Percentiles rank a stretch among this genome's conserved stretches.
Evolutionary conservation across 345 rosid genomes (phyloP).

Genomic region (Citrus sp.): DNA sequence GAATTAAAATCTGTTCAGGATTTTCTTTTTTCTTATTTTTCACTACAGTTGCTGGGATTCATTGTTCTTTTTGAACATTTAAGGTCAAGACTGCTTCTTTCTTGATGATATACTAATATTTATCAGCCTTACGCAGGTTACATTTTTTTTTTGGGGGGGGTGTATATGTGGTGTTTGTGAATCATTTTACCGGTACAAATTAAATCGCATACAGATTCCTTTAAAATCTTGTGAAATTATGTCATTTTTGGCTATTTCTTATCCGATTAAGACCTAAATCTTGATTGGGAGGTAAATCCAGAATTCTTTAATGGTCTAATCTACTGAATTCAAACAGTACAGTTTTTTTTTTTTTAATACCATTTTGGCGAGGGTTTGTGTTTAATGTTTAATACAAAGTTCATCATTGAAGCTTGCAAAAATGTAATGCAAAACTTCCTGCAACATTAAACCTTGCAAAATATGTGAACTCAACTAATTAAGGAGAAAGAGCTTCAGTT

Average conservation of each 20-base stretch:
- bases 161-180: neutral
- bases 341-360: neutral
- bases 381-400: neutral
- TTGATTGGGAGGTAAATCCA: neutral
- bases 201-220: neutral
- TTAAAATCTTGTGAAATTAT: neutral
- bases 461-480: constrained; percentile 36
- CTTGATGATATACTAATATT: neutral
- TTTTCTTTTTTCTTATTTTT: too few relatives aligned
- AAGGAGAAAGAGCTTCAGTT: constrained; percentile 61
- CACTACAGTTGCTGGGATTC: neutral
- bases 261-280: neutral
- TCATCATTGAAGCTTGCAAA: neutral
- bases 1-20: neutral
- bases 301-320: too few relatives aligned
- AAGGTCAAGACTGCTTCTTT: neutral
- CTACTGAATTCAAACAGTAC: too few relatives aligned
- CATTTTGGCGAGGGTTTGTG: too few relatives aligned
- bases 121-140: neutral
- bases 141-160: neutral
- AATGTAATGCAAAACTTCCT: neutral
- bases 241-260: neutral
- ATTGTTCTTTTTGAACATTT: neutral
- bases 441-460: constrained; percentile 63
- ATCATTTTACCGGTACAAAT: neutral